phyloP scores from a whole-genome alignment of 1,139 yeast species.

The Candida sanyaensis region DNA sequence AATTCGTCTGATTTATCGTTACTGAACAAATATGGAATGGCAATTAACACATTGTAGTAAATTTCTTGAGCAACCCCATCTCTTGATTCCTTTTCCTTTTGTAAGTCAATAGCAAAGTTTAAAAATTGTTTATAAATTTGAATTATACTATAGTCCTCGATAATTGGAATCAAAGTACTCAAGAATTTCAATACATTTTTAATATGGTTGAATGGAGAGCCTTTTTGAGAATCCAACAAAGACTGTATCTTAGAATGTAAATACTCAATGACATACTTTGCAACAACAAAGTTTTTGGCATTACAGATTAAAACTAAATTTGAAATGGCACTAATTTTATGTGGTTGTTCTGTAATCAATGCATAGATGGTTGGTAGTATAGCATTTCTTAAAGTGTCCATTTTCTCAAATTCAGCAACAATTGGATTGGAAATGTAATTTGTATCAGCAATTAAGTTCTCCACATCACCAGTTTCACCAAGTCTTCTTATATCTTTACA shows the following conservation, averaged over 20 bases:
- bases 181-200: conserved; percentile 74
- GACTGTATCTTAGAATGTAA: conserved; percentile 64
- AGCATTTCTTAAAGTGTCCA: conserved; percentile 60
- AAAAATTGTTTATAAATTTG: conserved; percentile 58
- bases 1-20: conserved; percentile 40
- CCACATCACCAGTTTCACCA: conserved; percentile 61
- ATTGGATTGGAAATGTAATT: conserved; percentile 67
- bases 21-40: conserved; percentile 68
- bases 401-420: conserved; percentile 67
- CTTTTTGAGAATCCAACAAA: conserved; percentile 37
- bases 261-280: conserved; percentile 69
- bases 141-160: conserved; percentile 53
- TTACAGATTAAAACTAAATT: conserved; percentile 72
- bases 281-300: conserved; percentile 65
- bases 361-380: conserved; percentile 68
- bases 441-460: conserved; percentile 61
- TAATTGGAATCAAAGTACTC: conserved; percentile 62
- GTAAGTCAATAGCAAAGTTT: conserved; percentile 57
- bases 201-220: conserved; percentile 61
- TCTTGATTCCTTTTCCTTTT: conserved; percentile 39
- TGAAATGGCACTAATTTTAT: conserved; percentile 72
- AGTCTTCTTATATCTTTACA: conserved; percentile 62
- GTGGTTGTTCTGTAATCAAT: conserved; percentile 84
- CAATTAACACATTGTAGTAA: conserved; percentile 60
- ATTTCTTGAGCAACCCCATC: conserved; percentile 69